Evolutionary conservation across 2,329 filamentous ascomycete genomes (phyloP).

Genomic region (Neonectria magnoliae): DNA sequence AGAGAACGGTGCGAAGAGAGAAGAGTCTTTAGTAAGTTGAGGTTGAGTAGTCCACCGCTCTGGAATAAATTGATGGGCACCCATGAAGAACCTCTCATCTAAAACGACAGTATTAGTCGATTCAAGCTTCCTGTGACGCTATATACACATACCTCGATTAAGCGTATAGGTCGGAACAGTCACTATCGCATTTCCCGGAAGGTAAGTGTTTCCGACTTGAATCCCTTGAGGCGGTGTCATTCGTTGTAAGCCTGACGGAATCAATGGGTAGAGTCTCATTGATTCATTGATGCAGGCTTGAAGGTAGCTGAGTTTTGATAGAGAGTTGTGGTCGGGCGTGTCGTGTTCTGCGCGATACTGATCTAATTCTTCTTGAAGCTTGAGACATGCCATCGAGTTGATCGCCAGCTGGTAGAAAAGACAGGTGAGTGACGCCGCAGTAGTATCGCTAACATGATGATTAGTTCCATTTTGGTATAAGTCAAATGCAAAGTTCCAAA

Average conservation of each 20-base stretch:
- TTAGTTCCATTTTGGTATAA: background rate
- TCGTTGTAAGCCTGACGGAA: conserved; percentile 48
- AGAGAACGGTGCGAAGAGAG: conserved; percentile 47
- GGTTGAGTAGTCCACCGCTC: conserved; percentile 48
- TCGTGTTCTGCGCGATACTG: conserved; percentile 22
- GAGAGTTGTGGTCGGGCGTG: conserved; percentile 24
- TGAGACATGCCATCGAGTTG: conserved; percentile 38
- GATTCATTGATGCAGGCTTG: conserved; percentile 53
- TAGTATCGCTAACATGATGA: conserved; percentile 45
- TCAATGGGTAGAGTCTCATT: conserved; percentile 50
- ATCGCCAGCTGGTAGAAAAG: conserved; percentile 49
- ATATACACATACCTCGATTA: conserved; percentile 48
- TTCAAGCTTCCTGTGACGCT: background rate
- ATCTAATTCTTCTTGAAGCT: conserved; percentile 51
- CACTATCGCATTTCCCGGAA: conserved; percentile 32
- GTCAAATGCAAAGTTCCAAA: conserved; percentile 15
- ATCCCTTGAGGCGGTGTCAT: conserved; percentile 51
- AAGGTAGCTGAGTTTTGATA: conserved; percentile 43
- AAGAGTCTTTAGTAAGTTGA: conserved; percentile 44
- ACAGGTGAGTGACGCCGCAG: conserved; percentile 45
- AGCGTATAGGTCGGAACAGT: conserved; percentile 37
- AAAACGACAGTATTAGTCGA: background rate
- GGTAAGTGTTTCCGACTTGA: conserved; percentile 26
- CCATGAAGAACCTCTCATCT: conserved; percentile 42
- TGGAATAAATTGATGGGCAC: conserved; percentile 47